Evolutionary conservation across 768 basidiomycete species (phyloP).

Genomic region (Hortiboletus campestris): DNA sequence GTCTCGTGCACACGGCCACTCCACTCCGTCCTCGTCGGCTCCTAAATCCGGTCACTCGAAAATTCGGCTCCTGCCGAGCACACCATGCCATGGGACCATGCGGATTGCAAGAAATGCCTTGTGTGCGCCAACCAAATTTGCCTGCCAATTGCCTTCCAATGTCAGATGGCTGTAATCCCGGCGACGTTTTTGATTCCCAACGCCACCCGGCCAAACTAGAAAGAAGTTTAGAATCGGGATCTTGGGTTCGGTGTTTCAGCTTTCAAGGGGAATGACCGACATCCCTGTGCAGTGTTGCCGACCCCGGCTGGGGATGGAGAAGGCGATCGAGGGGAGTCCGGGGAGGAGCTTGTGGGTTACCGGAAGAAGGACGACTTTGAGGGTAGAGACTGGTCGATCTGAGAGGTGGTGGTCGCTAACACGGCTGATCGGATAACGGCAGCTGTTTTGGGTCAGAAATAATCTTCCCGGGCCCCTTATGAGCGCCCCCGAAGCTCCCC

Average conservation of each 20-base stretch:
- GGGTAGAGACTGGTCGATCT: neutral
- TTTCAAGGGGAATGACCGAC: neutral
- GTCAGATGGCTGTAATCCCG: neutral
- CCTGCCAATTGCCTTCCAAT: neutral
- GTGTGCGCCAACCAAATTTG: neutral
- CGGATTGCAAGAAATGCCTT: neutral
- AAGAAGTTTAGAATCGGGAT: neutral
- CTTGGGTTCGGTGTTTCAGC: neutral
- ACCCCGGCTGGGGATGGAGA: neutral
- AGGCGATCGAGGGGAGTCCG: no score
- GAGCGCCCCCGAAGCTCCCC: conserved; percentile 11
- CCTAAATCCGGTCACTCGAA: no score
- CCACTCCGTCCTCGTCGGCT: no score
- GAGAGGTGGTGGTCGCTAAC: neutral
- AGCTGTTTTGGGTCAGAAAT: conserved; percentile 13
- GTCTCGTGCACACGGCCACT: no score
- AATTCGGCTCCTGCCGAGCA: neutral
- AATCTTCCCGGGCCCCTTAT: conserved; percentile 17
- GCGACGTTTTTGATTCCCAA: conserved; percentile 1
- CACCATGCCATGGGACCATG: neutral
- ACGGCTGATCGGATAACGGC: conserved; percentile 19
- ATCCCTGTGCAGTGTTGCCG: neutral
- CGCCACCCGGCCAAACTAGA: neutral
- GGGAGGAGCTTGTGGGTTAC: neutral
- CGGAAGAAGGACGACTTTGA: neutral